Evolutionary conservation across 805 yeast species (phyloP).

Genomic region (Lachancea meyersii): DNA sequence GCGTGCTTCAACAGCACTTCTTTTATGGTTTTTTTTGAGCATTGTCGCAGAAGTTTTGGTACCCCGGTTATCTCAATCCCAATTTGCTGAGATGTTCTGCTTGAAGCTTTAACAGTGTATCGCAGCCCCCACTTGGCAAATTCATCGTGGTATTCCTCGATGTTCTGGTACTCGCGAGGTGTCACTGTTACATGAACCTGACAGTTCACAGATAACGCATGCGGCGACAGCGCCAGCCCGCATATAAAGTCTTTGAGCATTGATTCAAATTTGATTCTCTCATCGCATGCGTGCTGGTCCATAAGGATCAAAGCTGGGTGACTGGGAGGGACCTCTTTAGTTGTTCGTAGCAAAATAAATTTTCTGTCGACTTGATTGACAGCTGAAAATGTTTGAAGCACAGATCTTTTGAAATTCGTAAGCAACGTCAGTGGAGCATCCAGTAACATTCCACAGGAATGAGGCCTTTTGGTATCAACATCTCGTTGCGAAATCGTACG

Average conservation of each 20-base stretch:
- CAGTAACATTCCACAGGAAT: neutral
- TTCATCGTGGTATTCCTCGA: constrained; percentile 32
- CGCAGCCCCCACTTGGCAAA: constrained; percentile 41
- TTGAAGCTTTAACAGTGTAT: constrained; percentile 12
- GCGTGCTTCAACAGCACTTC: constrained; percentile 40
- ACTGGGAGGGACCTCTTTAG: neutral
- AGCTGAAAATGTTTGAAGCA: constrained; percentile 24
- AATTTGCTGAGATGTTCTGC: neutral
- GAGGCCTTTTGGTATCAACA: neutral
- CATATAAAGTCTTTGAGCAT: constrained; percentile 36
- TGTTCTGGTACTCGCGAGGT: constrained; percentile 30
- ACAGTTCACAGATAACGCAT: neutral
- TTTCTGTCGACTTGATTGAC: constrained; percentile 58
- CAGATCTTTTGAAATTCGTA: neutral
- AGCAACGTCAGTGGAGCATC: neutral
- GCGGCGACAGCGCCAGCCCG: constrained; percentile 5
- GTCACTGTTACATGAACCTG: neutral
- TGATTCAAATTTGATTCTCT: constrained; percentile 57
- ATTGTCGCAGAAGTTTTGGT: neutral
- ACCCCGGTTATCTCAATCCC: neutral
- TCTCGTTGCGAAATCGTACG: neutral
- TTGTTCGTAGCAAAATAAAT: constrained; percentile 46
- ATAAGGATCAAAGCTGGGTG: constrained; percentile 36
- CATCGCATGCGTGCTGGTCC: constrained; percentile 88
- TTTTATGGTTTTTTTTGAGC: constrained; percentile 25